These are phyloP conservation scores for Tagetes erecta DNA, from an alignment of 129 eudicot genomes.

Conservation along the genomic window DNA sequence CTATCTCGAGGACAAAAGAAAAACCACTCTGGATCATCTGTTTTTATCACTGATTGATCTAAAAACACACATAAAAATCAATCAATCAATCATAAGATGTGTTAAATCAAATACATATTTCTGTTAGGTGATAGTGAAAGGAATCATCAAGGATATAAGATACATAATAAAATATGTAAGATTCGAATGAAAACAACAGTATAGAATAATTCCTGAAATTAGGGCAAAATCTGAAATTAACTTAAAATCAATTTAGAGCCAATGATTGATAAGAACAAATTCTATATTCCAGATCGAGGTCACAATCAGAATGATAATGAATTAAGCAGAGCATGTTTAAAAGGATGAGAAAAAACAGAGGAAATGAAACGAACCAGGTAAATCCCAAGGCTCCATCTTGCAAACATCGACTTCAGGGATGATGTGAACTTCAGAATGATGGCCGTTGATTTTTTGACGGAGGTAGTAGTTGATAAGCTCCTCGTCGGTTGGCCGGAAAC, in stretches of 20 bases:
- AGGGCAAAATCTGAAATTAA: neutral
- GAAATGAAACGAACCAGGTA: constrained; percentile 41
- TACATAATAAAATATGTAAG: neutral
- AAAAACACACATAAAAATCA: neutral
- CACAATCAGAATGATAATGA: constrained; percentile 1
- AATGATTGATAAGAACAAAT: constrained; percentile 26
- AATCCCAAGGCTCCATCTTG: constrained; percentile 78
- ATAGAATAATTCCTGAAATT: neutral
- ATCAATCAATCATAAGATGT: neutral
- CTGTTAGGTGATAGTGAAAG: neutral
- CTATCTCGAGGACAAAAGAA: constrained; percentile 71
- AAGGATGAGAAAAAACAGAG: no score
- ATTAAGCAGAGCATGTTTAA: no score
- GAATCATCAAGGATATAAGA: neutral
- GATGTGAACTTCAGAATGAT: constrained; percentile 53
- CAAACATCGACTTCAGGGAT: constrained; percentile 71
- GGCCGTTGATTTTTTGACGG: constrained; percentile 59
- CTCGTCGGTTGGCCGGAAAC: constrained; percentile 70
- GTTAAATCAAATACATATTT: neutral
- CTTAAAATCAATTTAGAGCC: neutral
- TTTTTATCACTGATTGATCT: constrained; percentile 65
- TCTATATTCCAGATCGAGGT: constrained; percentile 34
- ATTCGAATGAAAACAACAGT: constrained; percentile 5
- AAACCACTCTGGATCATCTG: constrained; percentile 75
- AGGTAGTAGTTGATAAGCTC: constrained; percentile 59